phyloP scores from a whole-genome alignment of 768 basidiomycete species.

The Kwoniella dendrophila region DNA sequence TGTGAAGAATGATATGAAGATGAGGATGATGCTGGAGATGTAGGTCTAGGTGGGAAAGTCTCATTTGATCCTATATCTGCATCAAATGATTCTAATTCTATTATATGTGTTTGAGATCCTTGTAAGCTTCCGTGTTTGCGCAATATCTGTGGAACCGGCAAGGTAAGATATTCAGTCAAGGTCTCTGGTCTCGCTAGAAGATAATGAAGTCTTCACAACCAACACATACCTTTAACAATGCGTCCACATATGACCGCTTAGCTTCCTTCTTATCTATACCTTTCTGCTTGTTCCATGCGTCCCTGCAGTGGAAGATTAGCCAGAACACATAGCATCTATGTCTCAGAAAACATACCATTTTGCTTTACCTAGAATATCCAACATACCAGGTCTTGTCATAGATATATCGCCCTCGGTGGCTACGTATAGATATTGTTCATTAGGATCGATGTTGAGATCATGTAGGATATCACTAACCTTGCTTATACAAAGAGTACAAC shows the following conservation, averaged over 20 bases:
- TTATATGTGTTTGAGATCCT: conserved; percentile 15
- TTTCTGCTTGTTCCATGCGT: conserved; percentile 82
- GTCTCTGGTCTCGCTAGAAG: not conserved
- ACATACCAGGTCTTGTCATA: conserved; percentile 75
- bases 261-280: conserved; percentile 77
- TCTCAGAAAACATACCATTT: conserved; percentile 69
- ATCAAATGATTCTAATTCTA: conserved; percentile 35
- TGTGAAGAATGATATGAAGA: conserved; percentile 49
- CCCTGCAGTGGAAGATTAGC: conserved; percentile 23
- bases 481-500: conserved; percentile 95
- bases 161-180: not conserved
- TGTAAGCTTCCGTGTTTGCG: conserved; percentile 29
- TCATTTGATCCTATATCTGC: not conserved
- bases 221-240: conserved; percentile 70
- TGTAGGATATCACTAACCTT: no score
- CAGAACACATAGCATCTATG: not conserved
- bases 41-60: conserved; percentile 19
- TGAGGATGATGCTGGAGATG: conserved; percentile 42
- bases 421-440: no score
- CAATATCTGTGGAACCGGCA: conserved; percentile 31
- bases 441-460: no score
- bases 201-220: not conserved
- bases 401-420: conserved; percentile 89
- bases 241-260: conserved; percentile 86
- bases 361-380: conserved; percentile 87